These are phyloP conservation scores for Backusella tarrabulga DNA, from an alignment of 192 early-diverging fungal genomes.

Conservation along the genomic window DNA sequence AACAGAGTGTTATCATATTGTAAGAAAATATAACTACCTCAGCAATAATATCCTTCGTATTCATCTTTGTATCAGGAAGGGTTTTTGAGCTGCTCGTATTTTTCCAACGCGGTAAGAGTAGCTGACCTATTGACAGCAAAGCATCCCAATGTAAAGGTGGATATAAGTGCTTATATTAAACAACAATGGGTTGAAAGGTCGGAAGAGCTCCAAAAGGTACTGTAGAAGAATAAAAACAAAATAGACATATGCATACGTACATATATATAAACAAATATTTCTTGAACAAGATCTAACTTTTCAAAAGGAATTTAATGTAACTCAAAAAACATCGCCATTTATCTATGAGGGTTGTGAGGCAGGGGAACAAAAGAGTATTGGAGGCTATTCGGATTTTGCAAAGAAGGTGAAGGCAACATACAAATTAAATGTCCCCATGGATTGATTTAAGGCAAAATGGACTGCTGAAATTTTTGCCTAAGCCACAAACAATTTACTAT, in stretches of 20 bases:
- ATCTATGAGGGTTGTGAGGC: slow-evolving; percentile 47
- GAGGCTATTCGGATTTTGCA: slow-evolving; percentile 43
- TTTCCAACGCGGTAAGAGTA: slow-evolving; percentile 35
- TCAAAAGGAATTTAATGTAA: slow-evolving; percentile 16
- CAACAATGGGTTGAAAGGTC: slow-evolving; percentile 33
- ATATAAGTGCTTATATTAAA: slow-evolving; percentile 27
- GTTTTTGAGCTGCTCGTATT: slow-evolving; percentile 42
- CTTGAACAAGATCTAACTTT: neutral
- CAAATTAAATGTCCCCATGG: slow-evolving; percentile 13
- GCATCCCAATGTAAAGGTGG: slow-evolving; percentile 30
- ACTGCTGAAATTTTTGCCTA: slow-evolving; percentile 6
- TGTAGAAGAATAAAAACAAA: neutral
- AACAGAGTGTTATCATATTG: slow-evolving; percentile 33
- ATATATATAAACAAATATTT: neutral
- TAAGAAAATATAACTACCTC: slow-evolving; percentile 4
- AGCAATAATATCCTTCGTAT: neutral
- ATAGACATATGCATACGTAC: neutral
- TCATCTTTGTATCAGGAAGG: slow-evolving; percentile 36
- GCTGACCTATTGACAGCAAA: slow-evolving; percentile 30
- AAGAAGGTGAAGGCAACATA: slow-evolving; percentile 15
- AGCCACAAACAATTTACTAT: neutral
- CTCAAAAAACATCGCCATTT: slow-evolving; percentile 45
- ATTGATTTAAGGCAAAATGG: neutral
- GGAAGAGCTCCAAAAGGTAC: slow-evolving; percentile 21
- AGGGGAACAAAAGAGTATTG: slow-evolving; percentile 33